These are phyloP conservation scores for Eucalyptus polybractea DNA, from an alignment of 345 rosid genomes.

Conservation along the genomic window DNA sequence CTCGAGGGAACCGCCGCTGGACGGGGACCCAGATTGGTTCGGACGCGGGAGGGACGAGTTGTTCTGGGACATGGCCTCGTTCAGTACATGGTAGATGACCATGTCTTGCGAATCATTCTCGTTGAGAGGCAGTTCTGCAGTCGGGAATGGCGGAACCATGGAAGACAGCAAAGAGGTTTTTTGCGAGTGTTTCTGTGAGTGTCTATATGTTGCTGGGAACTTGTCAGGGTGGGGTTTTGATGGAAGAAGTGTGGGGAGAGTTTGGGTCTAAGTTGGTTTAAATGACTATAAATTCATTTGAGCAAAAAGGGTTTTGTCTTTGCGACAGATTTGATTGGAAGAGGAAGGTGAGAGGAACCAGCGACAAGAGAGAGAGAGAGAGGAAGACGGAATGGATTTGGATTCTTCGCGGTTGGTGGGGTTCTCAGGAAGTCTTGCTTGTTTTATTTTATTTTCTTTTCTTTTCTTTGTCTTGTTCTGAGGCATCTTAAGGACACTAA, in stretches of 20 bases:
- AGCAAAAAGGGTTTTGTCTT: not conserved
- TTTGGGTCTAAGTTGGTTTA: not conserved
- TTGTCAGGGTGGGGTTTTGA: not conserved
- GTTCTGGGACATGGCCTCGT: constrained; percentile 2
- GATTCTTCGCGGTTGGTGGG: not conserved
- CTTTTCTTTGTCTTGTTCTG: not conserved
- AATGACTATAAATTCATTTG: not conserved
- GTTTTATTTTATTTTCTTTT: not conserved
- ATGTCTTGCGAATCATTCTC: constrained; percentile 66
- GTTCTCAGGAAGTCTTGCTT: not conserved
- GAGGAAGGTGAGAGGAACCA: constrained; percentile 7
- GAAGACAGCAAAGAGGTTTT: not conserved
- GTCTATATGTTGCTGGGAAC: not conserved
- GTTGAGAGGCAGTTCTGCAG: constrained; percentile 42
- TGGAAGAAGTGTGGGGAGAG: not conserved
- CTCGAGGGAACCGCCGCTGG: not conserved
- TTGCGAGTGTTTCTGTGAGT: accelerated
- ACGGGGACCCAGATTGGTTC: not conserved
- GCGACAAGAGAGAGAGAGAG: not conserved
- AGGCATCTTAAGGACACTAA: not conserved
- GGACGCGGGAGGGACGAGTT: not conserved
- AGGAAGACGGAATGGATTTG: not conserved
- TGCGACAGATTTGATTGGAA: not conserved
- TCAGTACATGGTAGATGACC: constrained; percentile 49
- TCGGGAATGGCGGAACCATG: constrained; percentile 18